Evolutionary conservation across 148 eudicot genomes (phyloP), one percentile per base, ranked within the genome.

Genomic region (Rhododendron vialii): DNA sequence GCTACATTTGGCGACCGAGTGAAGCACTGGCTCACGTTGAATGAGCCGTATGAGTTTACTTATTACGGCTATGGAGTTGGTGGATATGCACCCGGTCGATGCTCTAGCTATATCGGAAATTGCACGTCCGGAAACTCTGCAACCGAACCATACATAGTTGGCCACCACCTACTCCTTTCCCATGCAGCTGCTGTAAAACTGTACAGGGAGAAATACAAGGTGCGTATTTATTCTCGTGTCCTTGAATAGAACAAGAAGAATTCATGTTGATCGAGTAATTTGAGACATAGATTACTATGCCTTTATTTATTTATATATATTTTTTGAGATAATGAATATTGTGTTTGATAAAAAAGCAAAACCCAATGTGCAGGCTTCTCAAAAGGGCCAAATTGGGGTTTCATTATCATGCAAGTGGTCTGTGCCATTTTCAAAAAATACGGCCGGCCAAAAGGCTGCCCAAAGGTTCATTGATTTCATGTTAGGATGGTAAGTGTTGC

Each of bases 91-190:
- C 87, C 87, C 3, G 84, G 87, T 63, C 78, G 87, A 38, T 90
- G 92, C 45, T 88, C 92, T 8, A 41, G 43, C 8, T 85, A 48
- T 47, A 11, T 35, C 0, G 74, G 45, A 15, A 93, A 93, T 71
- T 93, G 95, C 57, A 69, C 89, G 0, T 87, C 43, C 2, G 93
- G 95, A 20, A 77, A 93, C 79, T 90, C 93, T 0, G 92, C 86
- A 1, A 91, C 91, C n/a, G 95, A 93, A 50, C 93, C 93, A 30
- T 93, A 93, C 82, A 20, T 90, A n/a, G 92, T 86, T 8, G 80
- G 75, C 18, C 95, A 93, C 78, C 38, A 93, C 63, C 63, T 78
- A 20, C 84, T 91, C 13, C 92, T 93, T 53, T 82, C 90, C 28
- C 92, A 91, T 55, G 91, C 90, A 7, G 87, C 88, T 2, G 90